Percentiles rank a stretch among this genome's conserved stretches.
Conservation (phyloP, 2,329 filamentous ascomycete species). For the Cercospora sesami region DNA sequence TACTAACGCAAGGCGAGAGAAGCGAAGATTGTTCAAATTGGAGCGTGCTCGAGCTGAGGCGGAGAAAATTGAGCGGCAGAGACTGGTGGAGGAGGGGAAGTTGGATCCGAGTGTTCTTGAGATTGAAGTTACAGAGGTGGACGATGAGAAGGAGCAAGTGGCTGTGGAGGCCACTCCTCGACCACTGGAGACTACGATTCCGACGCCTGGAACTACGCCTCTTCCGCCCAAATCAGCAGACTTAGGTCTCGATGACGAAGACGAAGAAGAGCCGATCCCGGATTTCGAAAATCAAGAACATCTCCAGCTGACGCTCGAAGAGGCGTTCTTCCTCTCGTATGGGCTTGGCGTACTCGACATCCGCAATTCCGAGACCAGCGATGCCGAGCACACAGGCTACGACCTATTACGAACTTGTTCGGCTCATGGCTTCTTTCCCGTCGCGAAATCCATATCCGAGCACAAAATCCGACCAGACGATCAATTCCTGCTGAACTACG, state of each 20-base stretch:
- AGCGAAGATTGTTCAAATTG: conserved; percentile 82
- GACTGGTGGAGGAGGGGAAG: conserved; percentile 54
- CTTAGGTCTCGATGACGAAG: conserved; percentile 11
- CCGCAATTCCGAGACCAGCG: conserved; percentile 43
- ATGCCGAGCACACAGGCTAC: conserved; percentile 43
- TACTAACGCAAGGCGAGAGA: conserved; percentile 73
- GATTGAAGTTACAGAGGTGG: conserved; percentile 4
- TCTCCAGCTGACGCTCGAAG: conserved; percentile 85
- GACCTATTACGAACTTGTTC: conserved; percentile 60
- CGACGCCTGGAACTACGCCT: not conserved
- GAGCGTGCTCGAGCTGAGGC: conserved; percentile 86
- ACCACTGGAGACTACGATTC: conserved; percentile 10
- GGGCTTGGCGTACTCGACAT: conserved; percentile 73
- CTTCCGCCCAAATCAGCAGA: conserved; percentile 1
- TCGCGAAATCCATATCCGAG: conserved; percentile 63
- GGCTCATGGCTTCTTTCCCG: conserved; percentile 41
- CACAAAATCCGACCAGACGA: conserved; percentile 63
- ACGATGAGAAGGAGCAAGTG: conserved; percentile 4
- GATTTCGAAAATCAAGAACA: conserved; percentile 66
- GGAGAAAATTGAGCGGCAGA: conserved; percentile 74
- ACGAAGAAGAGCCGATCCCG: conserved; percentile 22
- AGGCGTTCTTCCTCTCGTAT: conserved; percentile 87
- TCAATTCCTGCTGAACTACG: conserved; percentile 81
- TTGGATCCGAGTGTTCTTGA: conserved; percentile 25
- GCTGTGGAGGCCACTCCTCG: not conserved